Evolutionary conservation across 192 early-diverging fungal species (phyloP), one percentile per base, ranked within the genome.

Genomic region (Linnemannia zychae): DNA sequence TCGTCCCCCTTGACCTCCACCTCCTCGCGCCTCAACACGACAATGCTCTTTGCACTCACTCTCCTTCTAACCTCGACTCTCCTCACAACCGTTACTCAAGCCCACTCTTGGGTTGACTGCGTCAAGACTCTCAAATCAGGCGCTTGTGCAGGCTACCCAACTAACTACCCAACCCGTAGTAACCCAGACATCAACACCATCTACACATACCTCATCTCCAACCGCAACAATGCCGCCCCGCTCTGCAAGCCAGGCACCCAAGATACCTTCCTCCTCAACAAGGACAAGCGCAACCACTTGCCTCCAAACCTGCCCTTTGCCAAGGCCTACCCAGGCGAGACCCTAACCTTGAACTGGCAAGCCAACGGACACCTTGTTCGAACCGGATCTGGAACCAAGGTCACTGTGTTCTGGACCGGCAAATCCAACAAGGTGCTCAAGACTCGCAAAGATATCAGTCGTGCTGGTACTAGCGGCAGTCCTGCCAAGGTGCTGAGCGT

Each of bases 101-200:
- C 88, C 69, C 92, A 93, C 87, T 90, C 89, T 47, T 93, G 92
- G 92, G 78, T 92, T 20, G 92, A 93, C 77, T 93, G 91, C 37
- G 78, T 87, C 68, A 90, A 91, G 52, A 91, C 84, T 66, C 90
- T 90, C 66, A 36, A 68, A 28, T 87, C 81, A 38, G 68, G 86
- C 15, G 24, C 60, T 3, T 92, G 91, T 57, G 76, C 82, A 34
- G 92, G 91, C 6, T 93, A 88, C 48, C 34, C 87, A 0, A 88
- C 90, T 44, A 90, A 91, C 18, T 93, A 92, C 63, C 89, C 89
- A 1, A 87, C 91, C 0, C 91, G 92, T 20, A 68, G 70, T 0
- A 83, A 89, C 53, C 78, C 73, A 18, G 74, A 90, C 22, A 87
- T 88, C 47, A 90, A 93, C 86, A 84, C 77, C 18, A 46, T 78